Conservation (phyloP, 768 basidiomycete species). For the Paxillus involutus region DNA sequence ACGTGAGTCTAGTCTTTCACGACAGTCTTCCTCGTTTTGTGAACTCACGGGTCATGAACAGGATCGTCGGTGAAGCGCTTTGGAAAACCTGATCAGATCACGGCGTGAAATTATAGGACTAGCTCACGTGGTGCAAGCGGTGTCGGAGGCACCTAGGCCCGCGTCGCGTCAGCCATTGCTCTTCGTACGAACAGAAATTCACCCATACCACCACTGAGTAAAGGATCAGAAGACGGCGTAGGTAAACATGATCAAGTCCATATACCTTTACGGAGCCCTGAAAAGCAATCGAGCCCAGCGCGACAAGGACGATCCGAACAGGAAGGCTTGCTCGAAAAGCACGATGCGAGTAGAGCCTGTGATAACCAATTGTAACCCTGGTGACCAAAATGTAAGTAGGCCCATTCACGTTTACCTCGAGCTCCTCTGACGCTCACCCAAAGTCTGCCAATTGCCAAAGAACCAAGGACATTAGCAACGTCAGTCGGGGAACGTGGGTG, state of each 20-base stretch:
- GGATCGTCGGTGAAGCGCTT: constrained; percentile 74
- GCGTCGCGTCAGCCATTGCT: neutral
- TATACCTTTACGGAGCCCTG: constrained; percentile 78
- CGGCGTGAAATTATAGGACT: neutral
- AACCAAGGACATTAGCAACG: constrained; percentile 51
- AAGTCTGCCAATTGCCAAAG: constrained; percentile 73
- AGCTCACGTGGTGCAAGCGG: constrained; percentile 68
- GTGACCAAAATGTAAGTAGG: neutral
- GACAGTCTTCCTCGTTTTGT: neutral
- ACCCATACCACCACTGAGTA: constrained; percentile 51
- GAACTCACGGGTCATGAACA: constrained; percentile 59
- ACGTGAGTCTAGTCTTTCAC: neutral
- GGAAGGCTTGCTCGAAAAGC: constrained; percentile 59
- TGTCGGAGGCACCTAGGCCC: constrained; percentile 65
- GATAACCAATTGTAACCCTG: constrained; percentile 77
- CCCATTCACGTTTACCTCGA: neutral
- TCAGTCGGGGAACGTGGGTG: constrained; percentile 40
- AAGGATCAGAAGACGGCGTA: neutral
- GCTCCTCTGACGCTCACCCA: constrained; percentile 44
- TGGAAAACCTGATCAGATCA: neutral
- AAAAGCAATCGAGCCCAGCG: constrained; percentile 70
- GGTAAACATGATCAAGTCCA: constrained; percentile 5
- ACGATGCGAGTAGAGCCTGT: constrained; percentile 76
- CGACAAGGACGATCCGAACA: constrained; percentile 58
- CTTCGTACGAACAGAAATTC: neutral